Percentiles rank a stretch among this genome's conserved stretches.
Evolutionary conservation across 2,329 filamentous ascomycete species (phyloP).

Genomic region (Fusarium sp.): DNA sequence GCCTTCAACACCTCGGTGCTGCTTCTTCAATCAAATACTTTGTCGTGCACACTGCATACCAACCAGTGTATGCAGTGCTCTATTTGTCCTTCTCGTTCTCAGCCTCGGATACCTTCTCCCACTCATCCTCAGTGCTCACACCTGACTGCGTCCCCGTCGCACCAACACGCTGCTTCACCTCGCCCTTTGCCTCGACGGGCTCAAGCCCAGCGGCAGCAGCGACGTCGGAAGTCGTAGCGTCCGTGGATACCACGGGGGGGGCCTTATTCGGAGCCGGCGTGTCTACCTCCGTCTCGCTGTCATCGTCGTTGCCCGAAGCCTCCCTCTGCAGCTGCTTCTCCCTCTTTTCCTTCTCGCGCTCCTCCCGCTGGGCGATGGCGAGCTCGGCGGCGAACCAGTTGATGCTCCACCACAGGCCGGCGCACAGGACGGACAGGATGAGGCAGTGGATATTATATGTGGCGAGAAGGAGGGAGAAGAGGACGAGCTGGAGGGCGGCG

Average conservation of each 20-base stretch:
- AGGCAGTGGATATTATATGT: constrained; percentile 93
- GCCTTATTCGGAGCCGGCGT: constrained; percentile 38
- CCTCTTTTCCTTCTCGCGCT: constrained; percentile 54
- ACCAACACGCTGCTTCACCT: constrained; percentile 64
- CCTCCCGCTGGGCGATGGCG: constrained; percentile 59
- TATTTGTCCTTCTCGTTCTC: constrained; percentile 72
- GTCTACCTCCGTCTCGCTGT: constrained; percentile 61
- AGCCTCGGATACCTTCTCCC: constrained; percentile 91
- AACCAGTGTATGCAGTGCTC: constrained; percentile 10
- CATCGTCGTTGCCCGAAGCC: constrained; percentile 46
- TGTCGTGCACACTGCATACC: background rate
- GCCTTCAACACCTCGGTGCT: constrained; percentile 6
- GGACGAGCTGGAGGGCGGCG: constrained; percentile 83
- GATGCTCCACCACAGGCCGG: constrained; percentile 89
- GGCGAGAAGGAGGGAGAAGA: constrained; percentile 79
- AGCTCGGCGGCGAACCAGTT: constrained; percentile 93
- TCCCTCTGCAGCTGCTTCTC: constrained; percentile 47
- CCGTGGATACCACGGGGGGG: constrained; percentile 27
- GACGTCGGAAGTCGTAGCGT: constrained; percentile 30
- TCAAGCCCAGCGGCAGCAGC: constrained; percentile 58
- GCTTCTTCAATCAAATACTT: constrained; percentile 10
- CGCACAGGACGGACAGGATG: constrained; percentile 82
- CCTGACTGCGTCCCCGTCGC: constrained; percentile 66
- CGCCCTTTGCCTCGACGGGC: constrained; percentile 57
- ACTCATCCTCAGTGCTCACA: constrained; percentile 91